Evolutionary conservation across 148 eudicot genomes (phyloP).

Genomic region (Camellia sinensis): DNA sequence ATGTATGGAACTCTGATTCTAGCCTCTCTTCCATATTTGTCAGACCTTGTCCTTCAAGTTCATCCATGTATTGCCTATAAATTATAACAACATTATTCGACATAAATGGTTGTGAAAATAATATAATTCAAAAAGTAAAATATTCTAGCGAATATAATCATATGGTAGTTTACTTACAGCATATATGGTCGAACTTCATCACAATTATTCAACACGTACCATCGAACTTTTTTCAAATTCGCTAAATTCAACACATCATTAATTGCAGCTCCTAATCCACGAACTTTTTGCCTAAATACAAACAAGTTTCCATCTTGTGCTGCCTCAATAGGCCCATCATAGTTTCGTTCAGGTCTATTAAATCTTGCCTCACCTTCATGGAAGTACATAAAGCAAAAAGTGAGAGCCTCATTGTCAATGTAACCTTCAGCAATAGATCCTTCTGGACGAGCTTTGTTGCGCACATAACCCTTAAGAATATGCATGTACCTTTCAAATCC

Average conservation of each 20-base stretch:
- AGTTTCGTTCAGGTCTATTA: background rate
- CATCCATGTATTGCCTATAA: too few species aligned
- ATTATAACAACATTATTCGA: too few species aligned
- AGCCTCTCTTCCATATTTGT: too few species aligned
- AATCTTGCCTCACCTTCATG: background rate
- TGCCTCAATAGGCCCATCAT: background rate
- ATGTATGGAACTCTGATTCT: too few species aligned
- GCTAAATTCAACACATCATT: background rate
- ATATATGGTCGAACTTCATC: slow-evolving; percentile 13
- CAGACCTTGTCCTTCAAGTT: too few species aligned
- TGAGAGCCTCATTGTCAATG: slow-evolving; percentile 9
- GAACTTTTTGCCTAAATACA: background rate
- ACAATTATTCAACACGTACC: slow-evolving; percentile 18
- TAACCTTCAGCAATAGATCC: slow-evolving; percentile 16
- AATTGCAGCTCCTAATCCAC: background rate
- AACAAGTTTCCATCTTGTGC: background rate
- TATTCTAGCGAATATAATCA: too few species aligned
- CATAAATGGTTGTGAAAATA: too few species aligned
- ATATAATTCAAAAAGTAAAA: too few species aligned
- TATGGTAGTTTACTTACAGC: background rate
- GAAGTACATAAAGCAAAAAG: slow-evolving; percentile 14
- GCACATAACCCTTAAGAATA: background rate
- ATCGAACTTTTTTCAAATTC: background rate
- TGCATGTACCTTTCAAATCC: slow-evolving; percentile 26
- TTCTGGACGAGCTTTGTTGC: slow-evolving; percentile 14